A percentile compares a stretch with the other conserved stretches of the same genome.
These are phyloP conservation scores for Rasamsonia emersonii DNA, from an alignment of 2,329 filamentous ascomycete species.

Conservation along the genomic window DNA sequence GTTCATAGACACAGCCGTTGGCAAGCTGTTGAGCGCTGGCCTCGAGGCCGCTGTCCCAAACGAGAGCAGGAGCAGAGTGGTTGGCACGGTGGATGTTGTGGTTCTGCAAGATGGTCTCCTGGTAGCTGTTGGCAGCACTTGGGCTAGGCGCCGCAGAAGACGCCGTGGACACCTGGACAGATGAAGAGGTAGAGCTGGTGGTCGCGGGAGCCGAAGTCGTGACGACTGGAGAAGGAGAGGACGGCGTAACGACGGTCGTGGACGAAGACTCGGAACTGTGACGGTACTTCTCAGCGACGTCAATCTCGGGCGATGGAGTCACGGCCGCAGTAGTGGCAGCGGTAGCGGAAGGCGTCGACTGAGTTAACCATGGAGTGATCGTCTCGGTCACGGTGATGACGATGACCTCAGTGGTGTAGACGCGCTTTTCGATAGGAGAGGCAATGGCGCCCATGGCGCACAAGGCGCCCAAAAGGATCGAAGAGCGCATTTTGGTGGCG, in stretches of 20 bases:
- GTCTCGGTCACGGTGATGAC: constrained; percentile 8
- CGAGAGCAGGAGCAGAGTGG: constrained; percentile 59
- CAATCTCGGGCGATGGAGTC: not conserved
- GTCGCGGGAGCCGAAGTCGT: constrained; percentile 6
- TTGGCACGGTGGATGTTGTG: constrained; percentile 85
- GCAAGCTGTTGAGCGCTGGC: constrained; percentile 57
- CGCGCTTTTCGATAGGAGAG: constrained; percentile 6
- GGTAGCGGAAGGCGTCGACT: constrained; percentile 1
- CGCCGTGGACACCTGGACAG: constrained; percentile 7
- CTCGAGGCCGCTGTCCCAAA: constrained; percentile 59
- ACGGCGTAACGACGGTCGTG: constrained; percentile 1
- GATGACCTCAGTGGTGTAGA: constrained; percentile 6
- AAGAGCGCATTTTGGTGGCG: constrained; percentile 6
- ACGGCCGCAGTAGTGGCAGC: not conserved
- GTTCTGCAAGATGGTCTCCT: constrained; percentile 46
- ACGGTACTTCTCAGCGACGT: constrained; percentile 2
- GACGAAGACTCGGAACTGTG: not conserved
- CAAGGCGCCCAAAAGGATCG: constrained; percentile 6
- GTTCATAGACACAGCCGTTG: constrained; percentile 59
- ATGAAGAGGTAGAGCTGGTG: constrained; percentile 5
- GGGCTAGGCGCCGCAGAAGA: constrained; percentile 24
- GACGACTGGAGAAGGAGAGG: constrained; percentile 3
- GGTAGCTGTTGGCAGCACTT: constrained; percentile 20
- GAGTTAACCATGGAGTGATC: constrained; percentile 1
- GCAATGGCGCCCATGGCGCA: constrained; percentile 8